Percentiles rank a stretch among this genome's conserved stretches.
phyloP scores from a whole-genome alignment of 306 rosid genomes.

The Pyrus bretschneideri region DNA sequence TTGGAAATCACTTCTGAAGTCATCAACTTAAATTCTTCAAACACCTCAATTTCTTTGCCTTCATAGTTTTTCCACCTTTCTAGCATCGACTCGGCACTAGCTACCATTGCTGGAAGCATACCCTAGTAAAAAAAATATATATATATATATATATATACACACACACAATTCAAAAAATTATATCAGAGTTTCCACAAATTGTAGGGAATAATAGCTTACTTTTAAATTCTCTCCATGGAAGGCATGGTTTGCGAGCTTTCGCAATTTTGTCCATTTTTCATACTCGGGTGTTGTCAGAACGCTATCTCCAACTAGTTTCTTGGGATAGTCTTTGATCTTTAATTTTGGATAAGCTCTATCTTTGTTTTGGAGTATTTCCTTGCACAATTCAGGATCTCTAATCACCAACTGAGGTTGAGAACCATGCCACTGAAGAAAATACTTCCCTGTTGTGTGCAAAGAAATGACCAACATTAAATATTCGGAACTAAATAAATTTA shows the following conservation, averaged over 20 bases:
- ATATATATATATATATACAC: no score
- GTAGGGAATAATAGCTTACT: slow-evolving; percentile 6
- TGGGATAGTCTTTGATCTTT: not conserved
- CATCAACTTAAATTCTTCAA: slow-evolving; percentile 20
- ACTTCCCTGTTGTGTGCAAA: slow-evolving; percentile 23
- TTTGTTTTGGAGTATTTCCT: slow-evolving; percentile 20
- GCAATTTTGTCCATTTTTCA: slow-evolving; percentile 29
- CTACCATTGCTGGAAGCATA: slow-evolving; percentile 27
- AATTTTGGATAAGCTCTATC: slow-evolving; percentile 8
- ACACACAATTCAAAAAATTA: not conserved
- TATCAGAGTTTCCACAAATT: not conserved
- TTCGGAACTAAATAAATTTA: no score
- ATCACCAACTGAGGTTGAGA: slow-evolving; percentile 18
- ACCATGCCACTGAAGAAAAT: slow-evolving; percentile 29
- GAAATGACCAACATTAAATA: not conserved
- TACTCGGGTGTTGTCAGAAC: slow-evolving; percentile 17
- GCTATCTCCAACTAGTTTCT: slow-evolving; percentile 34
- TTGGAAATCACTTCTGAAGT: slow-evolving; percentile 27
- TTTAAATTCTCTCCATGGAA: slow-evolving; percentile 39
- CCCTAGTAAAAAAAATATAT: not conserved
- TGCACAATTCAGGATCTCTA: slow-evolving; percentile 24
- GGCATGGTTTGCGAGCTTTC: slow-evolving; percentile 32
- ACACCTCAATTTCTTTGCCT: slow-evolving; percentile 26
- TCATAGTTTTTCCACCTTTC: slow-evolving; percentile 20
- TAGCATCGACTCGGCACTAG: slow-evolving; percentile 17